Base-by-base conservation (phyloP, 805 yeast genomes). In the Ogataea haglerorum region DNA sequence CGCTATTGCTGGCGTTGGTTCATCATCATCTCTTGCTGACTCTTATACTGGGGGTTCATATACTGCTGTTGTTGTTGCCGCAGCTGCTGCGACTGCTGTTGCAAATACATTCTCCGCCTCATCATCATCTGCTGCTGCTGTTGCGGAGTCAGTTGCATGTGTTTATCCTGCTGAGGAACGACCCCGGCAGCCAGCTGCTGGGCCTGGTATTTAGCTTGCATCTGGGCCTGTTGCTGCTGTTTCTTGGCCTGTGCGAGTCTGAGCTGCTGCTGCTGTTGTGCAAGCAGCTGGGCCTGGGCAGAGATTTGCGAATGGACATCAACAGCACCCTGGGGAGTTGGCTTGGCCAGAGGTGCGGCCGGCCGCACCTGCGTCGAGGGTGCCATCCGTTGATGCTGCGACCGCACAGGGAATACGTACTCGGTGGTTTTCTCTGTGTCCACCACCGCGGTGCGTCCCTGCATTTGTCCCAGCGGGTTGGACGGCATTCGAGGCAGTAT, bases 381-480 rank as follows among this genome's bases (percentile, higher is more conserved):
- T 5, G 19, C 46, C 43, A 40, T 44, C 30, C 48, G 42, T 39
- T 56, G 58, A 42, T 68, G 67, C 50, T 72, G 80, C 9, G 78
- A 76, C 42, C 80, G 64, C 13, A 76, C 73, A 10, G 76, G 67
- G 44, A 71, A 72, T 21, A 73, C 63, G 47, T 85, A 83, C n/a
- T 84, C 79, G 28, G 77, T 75, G 2, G 89, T 75, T 29, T 77
- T 75, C 46, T 81, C 93, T 10, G 86, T 76, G 58, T 85, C 84
- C 42, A 85, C 75, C 34, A 82, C 75, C 1, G 87, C 84, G 34
- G 89, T 79, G 40, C 93, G 72, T n/a, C 93, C 90, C 57, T 81
- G 84, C 36, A 85, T 65, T 4, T 89, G 85, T 10, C 95, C 95
- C 28, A 80, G 77, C 6, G 78, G 75, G 38, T 76, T 76, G 42